Percentiles rank a stretch among this genome's conserved stretches.
Evolutionary conservation across 305 asterid species (phyloP).

Genomic region (Ajuga reptans): DNA sequence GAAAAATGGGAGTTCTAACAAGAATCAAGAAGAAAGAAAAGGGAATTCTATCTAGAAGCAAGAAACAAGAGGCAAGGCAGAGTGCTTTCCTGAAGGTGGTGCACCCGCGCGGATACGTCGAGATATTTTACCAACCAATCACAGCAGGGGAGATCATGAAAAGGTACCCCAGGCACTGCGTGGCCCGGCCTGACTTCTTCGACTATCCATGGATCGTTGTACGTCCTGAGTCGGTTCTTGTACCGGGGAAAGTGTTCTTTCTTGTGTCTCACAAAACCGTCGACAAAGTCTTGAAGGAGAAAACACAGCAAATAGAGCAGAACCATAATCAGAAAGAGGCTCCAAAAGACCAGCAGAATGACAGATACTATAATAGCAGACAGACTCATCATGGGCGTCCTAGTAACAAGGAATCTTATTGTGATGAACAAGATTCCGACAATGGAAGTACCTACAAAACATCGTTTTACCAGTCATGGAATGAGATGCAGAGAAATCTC

Average conservation of each 20-base stretch:
- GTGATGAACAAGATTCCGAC: conserved; percentile 8
- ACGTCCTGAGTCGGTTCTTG: conserved; percentile 47
- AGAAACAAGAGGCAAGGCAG: conserved; percentile 24
- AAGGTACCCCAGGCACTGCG: conserved; percentile 46
- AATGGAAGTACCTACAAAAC: not conserved
- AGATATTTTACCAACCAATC: conserved; percentile 38
- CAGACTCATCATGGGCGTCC: not conserved
- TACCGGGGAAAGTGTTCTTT: conserved; percentile 53
- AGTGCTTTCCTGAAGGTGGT: conserved; percentile 44
- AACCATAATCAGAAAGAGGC: not conserved
- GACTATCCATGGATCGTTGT: conserved; percentile 54
- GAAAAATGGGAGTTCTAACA: not conserved
- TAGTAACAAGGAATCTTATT: not conserved
- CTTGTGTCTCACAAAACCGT: conserved; percentile 46
- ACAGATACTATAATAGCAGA: not conserved
- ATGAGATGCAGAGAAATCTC: conserved; percentile 20
- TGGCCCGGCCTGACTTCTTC: conserved; percentile 65
- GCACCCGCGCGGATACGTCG: conserved; percentile 41
- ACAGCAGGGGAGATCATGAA: conserved; percentile 46
- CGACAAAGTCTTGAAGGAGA: conserved; percentile 36
- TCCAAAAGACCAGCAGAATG: conserved; percentile 18
- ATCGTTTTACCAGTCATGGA: conserved; percentile 29
- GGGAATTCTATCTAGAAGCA: conserved; percentile 10
- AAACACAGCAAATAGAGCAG: conserved; percentile 12
- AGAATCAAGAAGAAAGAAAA: not conserved